Evolutionary conservation across 768 basidiomycete genomes (phyloP).

Genomic region (Auriculariales sp.): DNA sequence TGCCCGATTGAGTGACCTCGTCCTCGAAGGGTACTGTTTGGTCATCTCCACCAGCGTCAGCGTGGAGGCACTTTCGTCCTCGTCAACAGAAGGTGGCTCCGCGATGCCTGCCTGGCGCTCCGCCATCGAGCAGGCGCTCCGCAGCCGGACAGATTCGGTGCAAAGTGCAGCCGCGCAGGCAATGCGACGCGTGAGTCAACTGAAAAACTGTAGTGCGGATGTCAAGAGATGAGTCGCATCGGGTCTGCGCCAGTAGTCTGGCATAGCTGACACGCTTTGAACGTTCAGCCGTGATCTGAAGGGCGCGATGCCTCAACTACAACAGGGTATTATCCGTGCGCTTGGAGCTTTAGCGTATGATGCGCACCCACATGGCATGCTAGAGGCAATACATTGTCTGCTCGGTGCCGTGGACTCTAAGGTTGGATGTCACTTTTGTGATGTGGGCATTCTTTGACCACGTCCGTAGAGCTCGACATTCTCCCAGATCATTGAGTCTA

Average conservation of each 20-base stretch:
- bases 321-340: conserved; percentile 60
- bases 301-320: conserved; percentile 33
- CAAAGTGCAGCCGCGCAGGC: conserved; percentile 69
- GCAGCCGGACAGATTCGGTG: conserved; percentile 43
- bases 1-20: conserved; percentile 52
- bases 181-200: conserved; percentile 51
- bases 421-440: conserved; percentile 20
- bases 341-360: conserved; percentile 58
- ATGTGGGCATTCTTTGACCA: conserved; percentile 10
- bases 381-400: conserved; percentile 41
- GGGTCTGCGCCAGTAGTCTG: not conserved
- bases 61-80: conserved; percentile 26
- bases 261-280: conserved; percentile 5
- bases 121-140: conserved; percentile 57
- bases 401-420: conserved; percentile 41
- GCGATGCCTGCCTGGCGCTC: conserved; percentile 48
- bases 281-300: conserved; percentile 55
- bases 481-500: conserved; percentile 15
- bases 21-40: conserved; percentile 57
- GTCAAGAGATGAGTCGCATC: conserved; percentile 61
- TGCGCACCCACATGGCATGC: conserved; percentile 35
- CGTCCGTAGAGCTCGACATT: conserved; percentile 17
- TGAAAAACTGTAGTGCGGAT: conserved; percentile 47
- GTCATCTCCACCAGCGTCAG: conserved; percentile 56
- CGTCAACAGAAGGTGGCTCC: conserved; percentile 20